Percentiles rank a stretch among this genome's conserved stretches.
Conservation (phyloP, 2,329 filamentous ascomycete species). For the Pseudogymnoascus sp. region DNA sequence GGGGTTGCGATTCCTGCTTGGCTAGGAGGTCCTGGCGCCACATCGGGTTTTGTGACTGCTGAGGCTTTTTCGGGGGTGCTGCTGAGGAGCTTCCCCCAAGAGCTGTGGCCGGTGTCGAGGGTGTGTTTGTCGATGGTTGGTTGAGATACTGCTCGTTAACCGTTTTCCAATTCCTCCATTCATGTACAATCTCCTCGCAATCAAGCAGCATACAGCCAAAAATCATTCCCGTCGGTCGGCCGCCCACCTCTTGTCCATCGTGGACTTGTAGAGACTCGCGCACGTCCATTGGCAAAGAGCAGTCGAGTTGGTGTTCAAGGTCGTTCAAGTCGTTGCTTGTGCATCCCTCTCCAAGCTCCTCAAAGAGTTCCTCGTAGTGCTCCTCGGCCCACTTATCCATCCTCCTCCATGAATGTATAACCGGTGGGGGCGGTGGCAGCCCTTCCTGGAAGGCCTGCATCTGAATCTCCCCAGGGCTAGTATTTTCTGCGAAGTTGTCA, state of each 20-base stretch:
- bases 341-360: constrained; percentile 86
- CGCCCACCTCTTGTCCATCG: constrained; percentile 94
- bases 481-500: constrained; percentile 57
- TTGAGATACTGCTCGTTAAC: constrained; percentile 82
- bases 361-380: constrained; percentile 88
- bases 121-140: constrained; percentile 44
- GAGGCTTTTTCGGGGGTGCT: constrained; percentile 58
- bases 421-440: constrained; percentile 78
- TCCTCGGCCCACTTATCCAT: constrained; percentile 93
- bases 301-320: constrained; percentile 90
- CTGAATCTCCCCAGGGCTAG: constrained; percentile 74
- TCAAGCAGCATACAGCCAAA: constrained; percentile 94
- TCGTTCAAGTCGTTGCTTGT: constrained; percentile 95
- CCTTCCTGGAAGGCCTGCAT: constrained; percentile 96
- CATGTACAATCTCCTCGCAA: constrained; percentile 95
- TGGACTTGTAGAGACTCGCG: constrained; percentile 85
- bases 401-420: constrained; percentile 83
- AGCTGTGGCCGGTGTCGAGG: constrained; percentile 61
- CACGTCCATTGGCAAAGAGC: constrained; percentile 85
- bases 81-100: constrained; percentile 58
- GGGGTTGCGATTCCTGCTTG: constrained; percentile 80
- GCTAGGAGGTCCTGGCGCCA: constrained; percentile 83
- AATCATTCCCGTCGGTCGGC: constrained; percentile 81
- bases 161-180: constrained; percentile 92
- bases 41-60: constrained; percentile 46